Evolutionary conservation across 176 grass and related monocot genomes (phyloP).

Genomic region (Zoysia japonica): DNA sequence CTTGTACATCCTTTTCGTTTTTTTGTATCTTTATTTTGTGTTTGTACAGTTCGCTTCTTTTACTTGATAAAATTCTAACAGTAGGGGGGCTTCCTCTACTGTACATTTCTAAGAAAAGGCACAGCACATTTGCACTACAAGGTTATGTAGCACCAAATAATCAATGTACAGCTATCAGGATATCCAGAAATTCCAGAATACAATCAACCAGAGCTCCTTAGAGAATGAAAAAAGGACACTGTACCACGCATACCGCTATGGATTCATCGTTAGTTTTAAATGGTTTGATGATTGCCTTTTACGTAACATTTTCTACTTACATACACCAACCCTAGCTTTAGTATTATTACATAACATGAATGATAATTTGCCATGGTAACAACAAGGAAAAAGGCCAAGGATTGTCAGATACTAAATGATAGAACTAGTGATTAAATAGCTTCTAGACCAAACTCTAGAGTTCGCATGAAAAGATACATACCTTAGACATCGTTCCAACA

Average conservation of each 20-base stretch:
- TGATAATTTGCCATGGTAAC: background rate
- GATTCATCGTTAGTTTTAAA: slow-evolving; percentile 2
- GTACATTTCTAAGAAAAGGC: too few relatives aligned
- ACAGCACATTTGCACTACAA: slow-evolving; percentile 11
- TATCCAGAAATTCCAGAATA: slow-evolving; percentile 17
- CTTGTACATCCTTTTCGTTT: too few relatives aligned
- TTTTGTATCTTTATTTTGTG: too few relatives aligned
- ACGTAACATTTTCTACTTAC: background rate
- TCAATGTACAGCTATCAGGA: slow-evolving; percentile 13
- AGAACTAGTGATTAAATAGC: slow-evolving; percentile 22
- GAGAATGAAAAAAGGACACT: background rate
- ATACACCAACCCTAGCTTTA: slow-evolving; percentile 18
- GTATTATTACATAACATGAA: slow-evolving; percentile 12
- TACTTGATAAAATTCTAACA: too few relatives aligned
- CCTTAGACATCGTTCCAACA: slow-evolving; percentile 84
- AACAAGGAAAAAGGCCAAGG: background rate
- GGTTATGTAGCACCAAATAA: slow-evolving; percentile 9
- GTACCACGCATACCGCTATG: background rate
- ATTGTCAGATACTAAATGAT: background rate
- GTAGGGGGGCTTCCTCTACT: too few relatives aligned
- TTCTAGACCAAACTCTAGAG: slow-evolving; percentile 13
- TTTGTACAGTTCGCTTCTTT: too few relatives aligned
- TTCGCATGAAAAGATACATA: slow-evolving; percentile 38
- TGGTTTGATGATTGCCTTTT: slow-evolving; percentile 9
- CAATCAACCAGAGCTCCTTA: background rate